Evolutionary conservation across 768 basidiomycete species (phyloP), one percentile per base, ranked within the genome.

Genomic region (Russula lepida): DNA sequence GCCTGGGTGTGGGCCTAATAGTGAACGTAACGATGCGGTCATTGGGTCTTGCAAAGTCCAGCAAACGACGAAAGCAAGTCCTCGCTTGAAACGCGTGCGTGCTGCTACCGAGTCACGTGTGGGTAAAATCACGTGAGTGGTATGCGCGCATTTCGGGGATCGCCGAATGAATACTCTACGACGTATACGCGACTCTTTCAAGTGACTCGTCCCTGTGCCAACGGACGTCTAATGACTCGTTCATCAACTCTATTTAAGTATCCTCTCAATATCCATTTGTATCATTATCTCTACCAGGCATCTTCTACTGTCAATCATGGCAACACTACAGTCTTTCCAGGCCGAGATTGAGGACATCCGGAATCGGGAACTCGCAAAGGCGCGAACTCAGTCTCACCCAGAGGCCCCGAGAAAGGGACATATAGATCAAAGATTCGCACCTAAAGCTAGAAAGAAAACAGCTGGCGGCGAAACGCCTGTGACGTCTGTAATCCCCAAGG

Each of bases 321-420:
- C 63, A 23, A 81, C 75, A 57, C 72, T 85, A 66, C 79, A 81
- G 41, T 79, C 78, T 17, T 85, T 86, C 67, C 89, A 92, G 72
- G 79, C 73, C 67, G 88, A 89, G 73, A 92, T 91, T 63, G 84
- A 90, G 63, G 82, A 87, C 65, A 86, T 90, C 68, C 82, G 84
- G 60, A 76, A 80, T 66, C 81, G 84, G 53, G 87, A 89, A 72
- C 74, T 82, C 48, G 74, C 78, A 32, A 88, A 81, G 71, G 84
- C 89, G 65, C 81, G 86, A 43, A 71, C 72, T 11, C 75, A 76
- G 15, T 64, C 70, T 30, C 63, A 51, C n/a, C 60, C 63, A 6
- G 51, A 66, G 61, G 70, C 67, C 70, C 46, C 27, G 2, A 58
- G 3, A 37, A 63, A 37, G 46, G 55, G 27, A 48, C 52, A 58